phyloP scores from a whole-genome alignment of 1,139 yeast species.

The Spathaspora jeffriesii region DNA sequence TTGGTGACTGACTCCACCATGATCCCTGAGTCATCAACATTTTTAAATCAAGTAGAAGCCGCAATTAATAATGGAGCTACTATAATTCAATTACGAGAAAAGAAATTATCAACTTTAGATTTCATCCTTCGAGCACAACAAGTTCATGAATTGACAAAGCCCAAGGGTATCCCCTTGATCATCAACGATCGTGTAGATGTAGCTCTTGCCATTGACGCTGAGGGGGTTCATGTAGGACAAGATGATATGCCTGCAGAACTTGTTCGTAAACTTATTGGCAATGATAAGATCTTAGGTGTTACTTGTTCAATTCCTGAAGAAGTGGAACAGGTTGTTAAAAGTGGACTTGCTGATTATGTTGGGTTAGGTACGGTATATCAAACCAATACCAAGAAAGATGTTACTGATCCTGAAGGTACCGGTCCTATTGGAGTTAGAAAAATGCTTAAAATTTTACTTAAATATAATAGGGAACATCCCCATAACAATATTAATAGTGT shows the following conservation, averaged over 20 bases:
- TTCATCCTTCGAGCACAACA: constrained; percentile 63
- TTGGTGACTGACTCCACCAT: constrained; percentile 82
- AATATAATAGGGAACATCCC: constrained; percentile 19
- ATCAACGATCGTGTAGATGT: constrained; percentile 91
- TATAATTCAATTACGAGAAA: constrained; percentile 83
- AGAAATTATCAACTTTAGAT: constrained; percentile 64
- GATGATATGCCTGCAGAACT: constrained; percentile 74
- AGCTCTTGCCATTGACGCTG: constrained; percentile 88
- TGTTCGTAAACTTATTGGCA: constrained; percentile 68
- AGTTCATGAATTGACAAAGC: constrained; percentile 62
- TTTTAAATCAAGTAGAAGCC: constrained; percentile 59
- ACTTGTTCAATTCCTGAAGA: constrained; percentile 66
- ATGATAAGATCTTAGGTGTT: constrained; percentile 77
- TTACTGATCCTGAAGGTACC: constrained; percentile 42
- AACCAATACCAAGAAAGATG: constrained; percentile 67
- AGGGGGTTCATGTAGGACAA: constrained; percentile 94
- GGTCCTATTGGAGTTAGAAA: constrained; percentile 71
- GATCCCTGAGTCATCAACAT: constrained; percentile 64
- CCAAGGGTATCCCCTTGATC: constrained; percentile 69
- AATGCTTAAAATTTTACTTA: constrained; percentile 50
- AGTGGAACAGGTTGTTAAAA: constrained; percentile 53
- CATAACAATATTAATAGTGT: constrained; percentile 52
- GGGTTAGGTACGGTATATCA: constrained; percentile 86
- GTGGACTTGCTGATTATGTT: constrained; percentile 70
- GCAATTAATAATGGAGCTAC: constrained; percentile 77